Base-by-base conservation (phyloP, 139 green algal genomes). In the Chlamydomonas sphaeroides region DNA sequence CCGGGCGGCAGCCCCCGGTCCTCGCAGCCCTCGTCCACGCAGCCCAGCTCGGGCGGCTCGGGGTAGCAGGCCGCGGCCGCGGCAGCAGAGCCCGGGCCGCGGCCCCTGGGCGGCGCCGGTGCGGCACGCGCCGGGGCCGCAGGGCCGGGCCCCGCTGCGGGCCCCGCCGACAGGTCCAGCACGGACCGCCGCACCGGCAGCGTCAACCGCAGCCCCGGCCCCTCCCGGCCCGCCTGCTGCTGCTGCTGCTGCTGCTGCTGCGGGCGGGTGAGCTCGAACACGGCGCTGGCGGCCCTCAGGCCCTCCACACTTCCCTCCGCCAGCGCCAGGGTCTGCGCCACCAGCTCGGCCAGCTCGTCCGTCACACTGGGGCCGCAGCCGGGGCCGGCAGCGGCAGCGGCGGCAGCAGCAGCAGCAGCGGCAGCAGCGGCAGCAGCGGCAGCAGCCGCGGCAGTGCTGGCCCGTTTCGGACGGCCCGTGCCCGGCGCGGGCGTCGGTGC, bases 11-110 rank as follows among this genome's bases (percentile, higher is more conserved):
- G 56, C 0, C 72, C 72, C 1, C 56, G 38, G 72, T 80, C 72
- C 72, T 80, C 72, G 56, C 56, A 68, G 28, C 23, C 72, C 72
- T 80, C 72, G n/a, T 80, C 72, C 26, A 80, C 72, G 3, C 10
- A 6, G 8, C 5, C 42, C 25, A 80, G 49, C 6, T 68, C 36
- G 32, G 72, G 72, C 45, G 36, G 38, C 2, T 11, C 10, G 39
- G 72, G 72, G 72, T 80, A 80, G 28, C 8, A 36, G 56, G 41
- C 41, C 53, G 51, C 28, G 26, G 53, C 51, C 1, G 49, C 51
- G 21, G 71, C 33, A 18, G 49, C 21, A 21, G 51, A 4, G 51
- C 17, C 51, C 17, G 51, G n/a, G n/a, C n/a, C n/a, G n/a, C n/a
- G n/a, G n/a, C n/a, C n/a, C n/a, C n/a, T n/a, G n/a, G n/a, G n/a